Conservation (phyloP, 1,284 basidiomycete species). For the Pulchroboletus neoregius region DNA sequence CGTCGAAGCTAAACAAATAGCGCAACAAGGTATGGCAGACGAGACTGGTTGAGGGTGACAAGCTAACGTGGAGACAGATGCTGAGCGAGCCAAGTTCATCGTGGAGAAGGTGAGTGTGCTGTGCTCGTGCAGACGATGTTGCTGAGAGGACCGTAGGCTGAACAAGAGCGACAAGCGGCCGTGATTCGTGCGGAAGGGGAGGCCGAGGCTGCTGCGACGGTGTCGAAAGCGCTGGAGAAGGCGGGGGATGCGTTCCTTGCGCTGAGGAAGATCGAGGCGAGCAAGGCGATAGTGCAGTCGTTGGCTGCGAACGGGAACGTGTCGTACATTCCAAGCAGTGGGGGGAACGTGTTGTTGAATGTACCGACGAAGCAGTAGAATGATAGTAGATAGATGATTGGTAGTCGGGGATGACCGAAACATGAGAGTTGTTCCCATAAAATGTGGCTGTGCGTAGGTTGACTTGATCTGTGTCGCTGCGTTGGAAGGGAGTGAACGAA, state of each 20-base stretch:
- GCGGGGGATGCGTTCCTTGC: slow-evolving; percentile 96
- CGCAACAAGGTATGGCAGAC: slow-evolving; percentile 73
- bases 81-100: slow-evolving; percentile 97
- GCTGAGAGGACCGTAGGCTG: slow-evolving; percentile 57
- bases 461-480: slow-evolving; percentile 24
- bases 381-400: no score
- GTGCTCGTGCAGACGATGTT: slow-evolving; percentile 1
- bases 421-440: slow-evolving; percentile 20
- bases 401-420: slow-evolving; percentile 23
- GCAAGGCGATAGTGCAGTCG: slow-evolving; percentile 91
- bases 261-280: slow-evolving; percentile 95
- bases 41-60: background rate
- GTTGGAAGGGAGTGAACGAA: slow-evolving; percentile 19
- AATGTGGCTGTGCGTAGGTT: slow-evolving; percentile 28
- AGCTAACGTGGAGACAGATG: slow-evolving; percentile 52
- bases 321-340: slow-evolving; percentile 80
- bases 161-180: slow-evolving; percentile 98
- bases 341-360: slow-evolving; percentile 78
- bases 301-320: slow-evolving; percentile 79
- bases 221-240: slow-evolving; percentile 89
- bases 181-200: slow-evolving; percentile 99
- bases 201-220: slow-evolving; percentile 93
- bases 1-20: slow-evolving; percentile 98
- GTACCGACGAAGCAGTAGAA: slow-evolving; percentile 65
- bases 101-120: slow-evolving; percentile 79